These are phyloP conservation scores for Moricandia moricandioides DNA, from an alignment of 345 rosid species.

Conservation along the genomic window DNA sequence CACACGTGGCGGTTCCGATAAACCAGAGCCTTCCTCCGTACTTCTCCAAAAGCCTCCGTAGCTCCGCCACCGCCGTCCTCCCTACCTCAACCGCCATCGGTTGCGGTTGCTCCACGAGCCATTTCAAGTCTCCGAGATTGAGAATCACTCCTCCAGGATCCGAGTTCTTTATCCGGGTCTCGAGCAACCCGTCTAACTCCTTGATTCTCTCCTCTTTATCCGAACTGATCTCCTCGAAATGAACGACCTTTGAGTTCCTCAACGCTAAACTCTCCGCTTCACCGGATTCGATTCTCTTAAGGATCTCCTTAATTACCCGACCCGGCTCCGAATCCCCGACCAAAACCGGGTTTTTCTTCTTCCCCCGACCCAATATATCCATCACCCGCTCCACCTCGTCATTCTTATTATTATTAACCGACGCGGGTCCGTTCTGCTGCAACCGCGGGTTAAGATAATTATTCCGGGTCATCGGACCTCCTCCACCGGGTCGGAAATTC, in stretches of 20 bases:
- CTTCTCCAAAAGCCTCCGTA: slow-evolving; percentile 55
- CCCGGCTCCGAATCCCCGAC: slow-evolving; percentile 92
- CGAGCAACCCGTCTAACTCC: slow-evolving; percentile 54
- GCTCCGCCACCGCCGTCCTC: slow-evolving; percentile 56
- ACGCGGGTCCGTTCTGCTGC: slow-evolving; percentile 45
- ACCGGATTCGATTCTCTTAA: slow-evolving; percentile 56
- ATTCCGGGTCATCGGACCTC: slow-evolving; percentile 47
- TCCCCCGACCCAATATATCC: slow-evolving; percentile 60
- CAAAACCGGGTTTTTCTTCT: slow-evolving; percentile 82
- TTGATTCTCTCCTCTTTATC: slow-evolving; percentile 49
- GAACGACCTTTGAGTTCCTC: slow-evolving; percentile 57
- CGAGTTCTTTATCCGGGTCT: slow-evolving; percentile 43
- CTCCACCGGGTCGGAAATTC: slow-evolving; percentile 53
- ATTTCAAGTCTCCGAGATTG: slow-evolving; percentile 87
- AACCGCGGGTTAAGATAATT: slow-evolving; percentile 75
- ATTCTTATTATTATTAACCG: slow-evolving; percentile 39
- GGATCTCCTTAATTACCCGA: slow-evolving; percentile 65
- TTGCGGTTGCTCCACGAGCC: slow-evolving; percentile 58
- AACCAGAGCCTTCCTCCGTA: slow-evolving; percentile 66
- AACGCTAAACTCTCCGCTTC: slow-evolving; percentile 47
- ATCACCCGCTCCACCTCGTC: slow-evolving; percentile 72
- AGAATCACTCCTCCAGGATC: slow-evolving; percentile 49
- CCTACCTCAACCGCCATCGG: slow-evolving; percentile 44
- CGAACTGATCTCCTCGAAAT: slow-evolving; percentile 52
- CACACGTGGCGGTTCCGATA: slow-evolving; percentile 93